phyloP scores from a whole-genome alignment of 495 filamentous ascomycete genomes.

The Aspergillus campestris region DNA sequence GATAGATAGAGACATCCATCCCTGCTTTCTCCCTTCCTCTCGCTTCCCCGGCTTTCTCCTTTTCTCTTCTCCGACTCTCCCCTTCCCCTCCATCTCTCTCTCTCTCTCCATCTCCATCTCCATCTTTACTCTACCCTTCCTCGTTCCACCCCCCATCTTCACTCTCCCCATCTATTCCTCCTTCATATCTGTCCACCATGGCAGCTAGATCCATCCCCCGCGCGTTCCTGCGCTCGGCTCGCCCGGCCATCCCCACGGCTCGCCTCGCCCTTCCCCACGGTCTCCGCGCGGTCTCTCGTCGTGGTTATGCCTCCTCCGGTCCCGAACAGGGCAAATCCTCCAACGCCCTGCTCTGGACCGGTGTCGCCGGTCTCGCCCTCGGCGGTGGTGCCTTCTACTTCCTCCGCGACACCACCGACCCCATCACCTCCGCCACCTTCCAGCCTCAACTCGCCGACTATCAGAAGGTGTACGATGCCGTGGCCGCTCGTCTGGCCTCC shows the following conservation, averaged over 20 bases:
- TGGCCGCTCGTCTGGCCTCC: constrained; percentile 71
- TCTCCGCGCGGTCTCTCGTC: constrained; percentile 57
- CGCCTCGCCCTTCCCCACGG: constrained; percentile 53
- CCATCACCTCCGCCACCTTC: constrained; percentile 41
- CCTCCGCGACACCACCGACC: constrained; percentile 43
- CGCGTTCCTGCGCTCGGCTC: constrained; percentile 42
- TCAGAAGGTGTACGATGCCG: constrained; percentile 89
- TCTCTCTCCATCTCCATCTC: constrained; percentile 12
- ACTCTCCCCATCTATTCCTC: constrained; percentile 43
- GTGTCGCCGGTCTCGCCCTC: constrained; percentile 46
- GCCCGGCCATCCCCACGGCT: constrained; percentile 42
- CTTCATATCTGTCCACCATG: no score
- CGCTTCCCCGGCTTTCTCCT: constrained; percentile 1
- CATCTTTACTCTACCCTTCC: constrained; percentile 7
- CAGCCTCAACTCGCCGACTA: constrained; percentile 78
- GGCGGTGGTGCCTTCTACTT: constrained; percentile 67
- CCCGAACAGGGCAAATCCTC: constrained; percentile 45
- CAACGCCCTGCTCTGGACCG: constrained; percentile 43
- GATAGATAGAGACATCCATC: constrained; percentile 6
- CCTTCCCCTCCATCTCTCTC: constrained; percentile 11
- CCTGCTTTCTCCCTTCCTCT: constrained; percentile 7
- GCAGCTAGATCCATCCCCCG: constrained; percentile 44
- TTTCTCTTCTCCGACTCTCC: constrained; percentile 4
- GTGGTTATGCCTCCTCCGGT: constrained; percentile 72
- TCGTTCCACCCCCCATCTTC: constrained; percentile 6